Base-by-base conservation (phyloP, 129 eudicot species). In the Lactuca saligna region DNA sequence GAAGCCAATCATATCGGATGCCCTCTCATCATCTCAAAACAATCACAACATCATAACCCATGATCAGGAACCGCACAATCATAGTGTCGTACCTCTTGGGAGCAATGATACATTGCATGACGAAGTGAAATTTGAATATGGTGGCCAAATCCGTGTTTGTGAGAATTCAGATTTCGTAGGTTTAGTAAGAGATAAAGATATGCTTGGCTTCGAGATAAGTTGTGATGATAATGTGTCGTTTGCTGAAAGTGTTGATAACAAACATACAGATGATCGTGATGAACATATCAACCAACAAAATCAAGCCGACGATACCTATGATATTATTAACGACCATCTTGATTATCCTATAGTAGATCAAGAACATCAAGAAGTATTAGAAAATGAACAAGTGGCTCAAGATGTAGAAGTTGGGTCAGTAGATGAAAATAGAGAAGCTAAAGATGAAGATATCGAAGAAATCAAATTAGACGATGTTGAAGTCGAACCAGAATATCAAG, bases 101-200 rank as follows among this genome's bases (percentile, higher is more conserved):
- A 70, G 4, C 5, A 11, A 3, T 71, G 85, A 57, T 34, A 34
- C 39, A 8, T 57, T 66, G 60, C 51, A 51, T 9, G 25, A 14
- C 14, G 63, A 56, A 13, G 50, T 13, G 42, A 62, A 69, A 14
- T 31, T 16, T 54, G 75, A 42, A 56, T 39, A 33, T 12, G 63
- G 51, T 10, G 54, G 63, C 31, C 62, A 73, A 3, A 49, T 16
- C 33, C 34, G 55, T 51, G 65, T 58, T 12, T 29, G 16, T 34
- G 84, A 83, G 68, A 53, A n/a, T 16, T 62, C 3, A n/a, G 8
- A 37, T 20, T 49, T 80, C 49, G 14, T 66, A 63, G 58, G 14
- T 49, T 49, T 72, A 15, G 69, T 14, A 44, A 75, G 65, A 73
- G 54, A 61, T 32, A 41, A 62, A 13, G 57, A 20, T 13, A 44